These are phyloP conservation scores for Cladophialophora exuberans DNA, from an alignment of 2,329 filamentous ascomycete genomes.

Conservation along the genomic window DNA sequence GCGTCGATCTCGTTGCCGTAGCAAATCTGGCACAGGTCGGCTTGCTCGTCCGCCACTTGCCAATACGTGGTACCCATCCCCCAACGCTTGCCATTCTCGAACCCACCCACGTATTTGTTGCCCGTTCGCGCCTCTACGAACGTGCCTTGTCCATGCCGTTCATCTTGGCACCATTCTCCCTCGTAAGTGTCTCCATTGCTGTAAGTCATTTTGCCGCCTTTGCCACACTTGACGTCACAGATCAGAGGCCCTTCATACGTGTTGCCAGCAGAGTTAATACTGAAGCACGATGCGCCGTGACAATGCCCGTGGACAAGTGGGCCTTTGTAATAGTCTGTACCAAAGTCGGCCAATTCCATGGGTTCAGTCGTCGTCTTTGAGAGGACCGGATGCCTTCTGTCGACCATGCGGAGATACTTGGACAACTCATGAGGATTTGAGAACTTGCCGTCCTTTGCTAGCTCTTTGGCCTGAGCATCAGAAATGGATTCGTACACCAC, in stretches of 20 bases:
- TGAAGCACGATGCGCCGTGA: slow-evolving; percentile 57
- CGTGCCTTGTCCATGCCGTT: slow-evolving; percentile 59
- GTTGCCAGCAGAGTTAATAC: slow-evolving; percentile 58
- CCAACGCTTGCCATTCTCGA: slow-evolving; percentile 62
- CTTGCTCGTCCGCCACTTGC: slow-evolving; percentile 64
- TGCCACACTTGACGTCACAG: slow-evolving; percentile 57
- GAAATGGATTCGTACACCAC: slow-evolving; percentile 46
- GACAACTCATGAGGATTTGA: slow-evolving; percentile 24
- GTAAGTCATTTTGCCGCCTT: slow-evolving; percentile 59
- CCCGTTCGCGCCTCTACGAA: slow-evolving; percentile 60
- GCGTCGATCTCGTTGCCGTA: slow-evolving; percentile 63
- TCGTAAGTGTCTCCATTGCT: slow-evolving; percentile 55
- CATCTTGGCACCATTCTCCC: slow-evolving; percentile 50
- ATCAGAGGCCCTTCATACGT: slow-evolving; percentile 60
- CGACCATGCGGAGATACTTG: slow-evolving; percentile 26
- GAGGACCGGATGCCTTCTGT: slow-evolving; percentile 28
- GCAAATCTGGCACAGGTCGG: slow-evolving; percentile 64
- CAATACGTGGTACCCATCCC: slow-evolving; percentile 66
- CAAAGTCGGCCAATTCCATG: slow-evolving; percentile 56
- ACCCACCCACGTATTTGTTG: slow-evolving; percentile 65
- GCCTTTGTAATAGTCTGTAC: slow-evolving; percentile 59
- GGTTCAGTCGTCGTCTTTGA: slow-evolving; percentile 27
- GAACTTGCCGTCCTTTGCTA: slow-evolving; percentile 38
- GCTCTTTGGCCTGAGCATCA: slow-evolving; percentile 35
- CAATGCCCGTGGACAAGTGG: slow-evolving; percentile 53